Percentiles rank a stretch among this genome's conserved stretches.
phyloP scores from a whole-genome alignment of 2,329 filamentous ascomycete species.

The Neophaeococcomyces mojaviensis region DNA sequence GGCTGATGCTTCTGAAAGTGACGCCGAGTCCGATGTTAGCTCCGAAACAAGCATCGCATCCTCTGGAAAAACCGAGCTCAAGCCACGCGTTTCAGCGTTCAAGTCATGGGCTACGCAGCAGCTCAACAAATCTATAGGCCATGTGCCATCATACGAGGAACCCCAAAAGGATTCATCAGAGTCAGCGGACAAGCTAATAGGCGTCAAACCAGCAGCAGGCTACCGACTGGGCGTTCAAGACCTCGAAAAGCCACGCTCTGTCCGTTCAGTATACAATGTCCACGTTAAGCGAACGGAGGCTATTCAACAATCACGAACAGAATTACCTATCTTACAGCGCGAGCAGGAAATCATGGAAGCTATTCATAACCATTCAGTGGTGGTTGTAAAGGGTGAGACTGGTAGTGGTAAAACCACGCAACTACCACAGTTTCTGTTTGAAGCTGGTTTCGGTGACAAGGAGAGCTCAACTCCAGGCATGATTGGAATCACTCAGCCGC shows the following conservation, averaged over 20 bases:
- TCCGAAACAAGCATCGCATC: conserved; percentile 25
- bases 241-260: neutral
- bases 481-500: conserved; percentile 91
- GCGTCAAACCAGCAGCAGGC: conserved; percentile 3
- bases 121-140: conserved; percentile 74
- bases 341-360: conserved; percentile 98
- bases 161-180: conserved; percentile 13
- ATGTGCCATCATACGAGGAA: conserved; percentile 35
- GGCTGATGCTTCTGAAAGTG: conserved; percentile 23
- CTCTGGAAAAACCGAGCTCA: conserved; percentile 37
- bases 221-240: conserved; percentile 5
- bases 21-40: conserved; percentile 24
- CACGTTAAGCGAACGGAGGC: conserved; percentile 60
- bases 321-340: conserved; percentile 83
- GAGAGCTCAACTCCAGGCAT: conserved; percentile 76
- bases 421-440: conserved; percentile 90
- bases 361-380: conserved; percentile 81
- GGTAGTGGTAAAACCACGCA: conserved; percentile 98
- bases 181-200: conserved; percentile 7
- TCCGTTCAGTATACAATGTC: conserved; percentile 60
- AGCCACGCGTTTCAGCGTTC: conserved; percentile 59
- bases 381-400: conserved; percentile 89
- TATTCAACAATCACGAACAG: conserved; percentile 69
- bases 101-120: conserved; percentile 88
- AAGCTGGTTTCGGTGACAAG: conserved; percentile 79